phyloP scores from a whole-genome alignment of 2,329 filamentous ascomycete species.

The Didymella keratinophila region DNA sequence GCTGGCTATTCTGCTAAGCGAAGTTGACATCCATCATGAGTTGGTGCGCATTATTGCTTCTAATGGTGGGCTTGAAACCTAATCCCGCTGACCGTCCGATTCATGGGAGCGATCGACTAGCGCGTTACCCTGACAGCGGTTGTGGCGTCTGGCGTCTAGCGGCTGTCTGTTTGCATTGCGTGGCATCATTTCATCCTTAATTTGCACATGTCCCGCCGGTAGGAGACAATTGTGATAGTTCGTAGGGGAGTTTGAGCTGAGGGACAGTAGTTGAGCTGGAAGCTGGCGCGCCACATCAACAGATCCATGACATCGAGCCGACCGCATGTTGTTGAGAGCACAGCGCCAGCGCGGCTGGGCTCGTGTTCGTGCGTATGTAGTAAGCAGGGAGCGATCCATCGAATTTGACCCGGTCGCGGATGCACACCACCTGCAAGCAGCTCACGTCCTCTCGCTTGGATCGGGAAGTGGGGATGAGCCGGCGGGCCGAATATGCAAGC shows the following conservation, averaged over 20 bases:
- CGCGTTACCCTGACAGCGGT: background rate
- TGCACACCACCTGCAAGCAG: background rate
- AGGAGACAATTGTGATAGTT: background rate
- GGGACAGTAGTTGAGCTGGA: background rate
- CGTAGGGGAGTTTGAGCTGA: background rate
- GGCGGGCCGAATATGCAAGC: slow-evolving; percentile 5
- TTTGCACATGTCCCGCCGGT: background rate
- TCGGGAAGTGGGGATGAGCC: background rate
- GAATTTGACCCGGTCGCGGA: background rate
- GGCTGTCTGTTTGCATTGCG: background rate
- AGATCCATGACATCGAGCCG: background rate
- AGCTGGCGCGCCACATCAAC: background rate
- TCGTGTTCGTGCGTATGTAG: background rate
- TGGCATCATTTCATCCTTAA: background rate
- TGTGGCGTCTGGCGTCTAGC: background rate
- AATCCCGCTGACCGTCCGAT: background rate
- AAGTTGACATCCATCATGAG: background rate
- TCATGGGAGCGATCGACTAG: slow-evolving; percentile 1
- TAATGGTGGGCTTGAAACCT: background rate
- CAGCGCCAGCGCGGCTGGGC: background rate
- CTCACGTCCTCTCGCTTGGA: background rate
- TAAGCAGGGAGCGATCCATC: background rate
- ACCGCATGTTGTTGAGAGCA: slow-evolving; percentile 3
- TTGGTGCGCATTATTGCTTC: slow-evolving; percentile 1
- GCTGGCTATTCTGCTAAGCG: background rate